phyloP scores from a whole-genome alignment of 129 eudicot genomes.

The Dittrichia graveolens region DNA sequence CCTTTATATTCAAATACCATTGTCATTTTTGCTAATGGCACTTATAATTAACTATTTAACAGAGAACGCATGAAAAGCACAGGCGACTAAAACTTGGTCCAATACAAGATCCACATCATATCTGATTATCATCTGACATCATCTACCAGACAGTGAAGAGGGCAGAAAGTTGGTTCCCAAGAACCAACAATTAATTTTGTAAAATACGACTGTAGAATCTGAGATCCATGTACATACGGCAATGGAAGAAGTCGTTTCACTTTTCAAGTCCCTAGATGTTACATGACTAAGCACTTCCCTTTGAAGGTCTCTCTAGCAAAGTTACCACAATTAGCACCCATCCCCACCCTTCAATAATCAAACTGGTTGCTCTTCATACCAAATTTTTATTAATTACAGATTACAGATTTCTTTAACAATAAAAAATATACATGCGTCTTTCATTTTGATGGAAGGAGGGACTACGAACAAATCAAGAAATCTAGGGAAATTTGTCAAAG shows the following conservation, averaged over 20 bases:
- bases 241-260: background rate
- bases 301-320: background rate
- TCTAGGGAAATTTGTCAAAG: too few species aligned
- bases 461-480: background rate
- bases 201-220: background rate
- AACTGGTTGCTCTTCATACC: background rate
- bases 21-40: background rate
- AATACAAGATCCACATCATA: conserved; percentile 5
- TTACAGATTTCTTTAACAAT: too few species aligned
- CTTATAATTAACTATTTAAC: conserved; percentile 6
- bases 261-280: conserved; percentile 2
- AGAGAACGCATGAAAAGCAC: conserved; percentile 3
- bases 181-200: background rate
- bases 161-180: background rate
- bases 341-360: background rate
- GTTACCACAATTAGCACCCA: background rate
- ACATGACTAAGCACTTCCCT: background rate
- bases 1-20: background rate
- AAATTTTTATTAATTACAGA: too few species aligned
- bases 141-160: background rate
- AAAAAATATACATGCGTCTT: background rate
- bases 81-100: conserved; percentile 3
- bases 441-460: conserved; percentile 2
- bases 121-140: background rate
- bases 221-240: background rate